These are phyloP conservation scores for Erodium maritimum DNA, from an alignment of 345 rosid genomes.

Conservation along the genomic window DNA sequence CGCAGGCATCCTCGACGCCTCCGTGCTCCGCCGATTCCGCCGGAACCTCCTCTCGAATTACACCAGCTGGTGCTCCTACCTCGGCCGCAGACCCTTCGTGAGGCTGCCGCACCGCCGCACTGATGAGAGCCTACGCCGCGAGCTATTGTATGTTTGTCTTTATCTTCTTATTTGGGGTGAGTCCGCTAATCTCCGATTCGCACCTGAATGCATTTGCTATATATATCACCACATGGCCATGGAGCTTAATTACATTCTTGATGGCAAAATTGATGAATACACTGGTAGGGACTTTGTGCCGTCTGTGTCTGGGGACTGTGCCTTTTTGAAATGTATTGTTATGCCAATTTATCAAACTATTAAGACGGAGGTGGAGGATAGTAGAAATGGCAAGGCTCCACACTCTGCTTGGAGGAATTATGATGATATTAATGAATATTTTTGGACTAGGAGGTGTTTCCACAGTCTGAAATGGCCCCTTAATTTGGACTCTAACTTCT, in stretches of 20 bases:
- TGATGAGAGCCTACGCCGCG: conserved; percentile 22
- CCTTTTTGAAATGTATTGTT: conserved; percentile 44
- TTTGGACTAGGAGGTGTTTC: conserved; percentile 86
- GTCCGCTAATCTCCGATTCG: conserved; percentile 44
- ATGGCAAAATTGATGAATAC: conserved; percentile 24
- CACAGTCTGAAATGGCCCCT: conserved; percentile 61
- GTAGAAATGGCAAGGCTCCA: conserved; percentile 59
- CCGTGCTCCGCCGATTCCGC: conserved; percentile 49
- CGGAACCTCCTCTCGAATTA: conserved; percentile 53
- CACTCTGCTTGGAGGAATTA: conserved; percentile 92
- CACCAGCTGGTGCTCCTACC: conserved; percentile 66
- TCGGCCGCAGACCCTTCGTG: conserved; percentile 31
- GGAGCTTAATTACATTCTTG: conserved; percentile 34
- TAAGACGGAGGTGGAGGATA: conserved; percentile 40
- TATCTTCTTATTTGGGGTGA: conserved; percentile 59
- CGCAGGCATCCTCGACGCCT: conserved; percentile 44
- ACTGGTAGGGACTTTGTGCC: conserved; percentile 56
- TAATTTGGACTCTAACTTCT: conserved; percentile 36
- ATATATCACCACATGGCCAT: conserved; percentile 49
- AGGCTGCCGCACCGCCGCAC: conserved; percentile 14
- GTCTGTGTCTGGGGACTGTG: conserved; percentile 39
- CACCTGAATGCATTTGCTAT: conserved; percentile 47
- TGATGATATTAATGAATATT: conserved; percentile 79
- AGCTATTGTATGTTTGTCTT: conserved; percentile 40
- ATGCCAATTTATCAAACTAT: conserved; percentile 60